These are phyloP conservation scores for Dothideomycetes sp. DNA, from an alignment of 2,329 filamentous ascomycete genomes.

Conservation along the genomic window DNA sequence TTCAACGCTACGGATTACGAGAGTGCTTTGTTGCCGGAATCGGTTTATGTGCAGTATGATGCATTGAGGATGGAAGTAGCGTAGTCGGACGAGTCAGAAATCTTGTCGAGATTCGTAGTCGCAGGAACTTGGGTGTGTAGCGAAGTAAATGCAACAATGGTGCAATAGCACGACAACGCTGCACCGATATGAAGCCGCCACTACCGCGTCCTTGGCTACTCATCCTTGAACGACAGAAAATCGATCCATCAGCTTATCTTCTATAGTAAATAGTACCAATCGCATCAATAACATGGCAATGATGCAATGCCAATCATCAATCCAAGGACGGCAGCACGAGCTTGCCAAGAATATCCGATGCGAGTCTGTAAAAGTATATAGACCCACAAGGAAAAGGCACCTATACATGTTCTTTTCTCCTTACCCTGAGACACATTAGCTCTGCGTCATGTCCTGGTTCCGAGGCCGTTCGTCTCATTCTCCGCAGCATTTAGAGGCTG, in stretches of 20 bases:
- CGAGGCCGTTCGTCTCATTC: neutral
- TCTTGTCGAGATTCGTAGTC: no score
- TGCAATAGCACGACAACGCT: conserved; percentile 5
- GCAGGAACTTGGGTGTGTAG: neutral
- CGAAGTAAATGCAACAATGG: neutral
- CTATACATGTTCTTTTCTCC: neutral
- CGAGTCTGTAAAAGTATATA: no score
- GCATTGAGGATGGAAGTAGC: conserved; percentile 50
- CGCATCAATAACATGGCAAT: neutral
- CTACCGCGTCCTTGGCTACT: neutral
- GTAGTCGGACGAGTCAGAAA: neutral
- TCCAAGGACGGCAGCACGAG: neutral
- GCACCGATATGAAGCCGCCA: neutral
- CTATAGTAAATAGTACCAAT: neutral
- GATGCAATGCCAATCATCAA: conserved; percentile 6
- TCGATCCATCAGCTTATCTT: neutral
- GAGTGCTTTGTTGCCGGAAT: conserved; percentile 45
- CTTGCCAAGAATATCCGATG: no score
- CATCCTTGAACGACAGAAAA: neutral
- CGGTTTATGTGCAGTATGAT: conserved; percentile 58
- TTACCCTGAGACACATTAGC: neutral
- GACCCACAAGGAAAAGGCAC: neutral
- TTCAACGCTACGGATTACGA: conserved; percentile 52
- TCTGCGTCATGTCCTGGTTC: neutral
- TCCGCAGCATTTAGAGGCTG: neutral